Conservation (phyloP, 805 yeast species). For the Ogataea degrootiae region DNA sequence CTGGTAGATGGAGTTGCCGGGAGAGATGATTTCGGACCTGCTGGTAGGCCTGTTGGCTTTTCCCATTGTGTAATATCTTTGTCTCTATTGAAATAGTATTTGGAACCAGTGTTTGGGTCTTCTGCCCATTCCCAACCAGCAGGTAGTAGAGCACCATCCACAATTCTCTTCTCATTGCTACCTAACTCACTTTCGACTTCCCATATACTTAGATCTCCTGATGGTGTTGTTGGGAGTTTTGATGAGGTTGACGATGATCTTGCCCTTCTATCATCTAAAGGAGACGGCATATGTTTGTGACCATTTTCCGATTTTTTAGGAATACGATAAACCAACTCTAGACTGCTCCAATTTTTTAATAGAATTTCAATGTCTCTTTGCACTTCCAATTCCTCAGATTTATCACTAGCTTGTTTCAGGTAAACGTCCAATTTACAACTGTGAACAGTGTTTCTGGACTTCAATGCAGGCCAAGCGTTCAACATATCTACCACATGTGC, state of each 20-base stretch:
- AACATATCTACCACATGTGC: conserved; percentile 53
- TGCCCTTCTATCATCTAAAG: conserved; percentile 23
- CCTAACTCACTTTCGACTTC: no score
- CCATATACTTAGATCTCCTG: no score
- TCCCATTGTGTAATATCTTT: conserved; percentile 55
- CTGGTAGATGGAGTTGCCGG: background rate
- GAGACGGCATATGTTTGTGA: background rate
- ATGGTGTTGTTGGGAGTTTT: background rate
- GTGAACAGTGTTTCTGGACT: conserved; percentile 66
- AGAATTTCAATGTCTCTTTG: conserved; percentile 38
- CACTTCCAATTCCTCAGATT: conserved; percentile 24
- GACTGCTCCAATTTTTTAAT: conserved; percentile 62
- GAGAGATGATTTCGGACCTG: conserved; percentile 10
- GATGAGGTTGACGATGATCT: conserved; percentile 7
- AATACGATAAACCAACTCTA: conserved; percentile 81
- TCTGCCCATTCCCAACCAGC: conserved; percentile 62
- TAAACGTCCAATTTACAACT: conserved; percentile 68
- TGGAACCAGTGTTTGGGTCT: conserved; percentile 39
- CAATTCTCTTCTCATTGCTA: conserved; percentile 9
- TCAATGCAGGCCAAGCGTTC: conserved; percentile 61
- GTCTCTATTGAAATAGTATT: conserved; percentile 52
- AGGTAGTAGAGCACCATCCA: conserved; percentile 41
- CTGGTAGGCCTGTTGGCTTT: conserved; percentile 36
- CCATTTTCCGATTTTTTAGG: conserved; percentile 49
- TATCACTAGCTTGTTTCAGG: conserved; percentile 38